phyloP scores from a whole-genome alignment of 352 stramenopile species.

The Phytophthora melonis region DNA sequence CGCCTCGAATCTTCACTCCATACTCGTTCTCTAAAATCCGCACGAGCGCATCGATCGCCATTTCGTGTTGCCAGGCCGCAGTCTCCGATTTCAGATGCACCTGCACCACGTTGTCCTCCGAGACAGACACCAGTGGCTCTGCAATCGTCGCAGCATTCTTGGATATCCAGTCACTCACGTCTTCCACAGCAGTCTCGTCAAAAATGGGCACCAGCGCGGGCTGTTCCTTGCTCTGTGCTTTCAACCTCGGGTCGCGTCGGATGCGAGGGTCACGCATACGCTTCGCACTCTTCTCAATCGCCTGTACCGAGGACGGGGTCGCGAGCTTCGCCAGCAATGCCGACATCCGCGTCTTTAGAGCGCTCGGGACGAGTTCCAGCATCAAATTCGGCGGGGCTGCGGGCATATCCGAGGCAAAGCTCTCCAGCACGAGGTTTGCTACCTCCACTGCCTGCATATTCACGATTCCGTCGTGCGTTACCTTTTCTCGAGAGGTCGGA shows the following conservation, averaged over 20 bases:
- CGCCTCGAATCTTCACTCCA: constrained; percentile 68
- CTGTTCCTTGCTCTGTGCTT: constrained; percentile 51
- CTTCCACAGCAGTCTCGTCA: constrained; percentile 68
- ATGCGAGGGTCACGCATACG: constrained; percentile 76
- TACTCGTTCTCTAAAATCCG: constrained; percentile 85
- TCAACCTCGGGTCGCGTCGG: constrained; percentile 49
- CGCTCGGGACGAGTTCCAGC: constrained; percentile 75
- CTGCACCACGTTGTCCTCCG: constrained; percentile 79
- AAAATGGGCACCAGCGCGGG: constrained; percentile 73
- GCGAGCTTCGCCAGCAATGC: constrained; percentile 64
- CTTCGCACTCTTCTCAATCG: constrained; percentile 73
- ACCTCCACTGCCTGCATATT: constrained; percentile 80
- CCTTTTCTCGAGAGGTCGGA: constrained; percentile 37
- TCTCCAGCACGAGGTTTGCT: constrained; percentile 77
- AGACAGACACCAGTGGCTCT: constrained; percentile 81
- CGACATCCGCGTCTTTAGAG: constrained; percentile 76
- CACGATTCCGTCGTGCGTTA: constrained; percentile 78
- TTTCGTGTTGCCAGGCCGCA: constrained; percentile 72
- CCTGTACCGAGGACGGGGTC: constrained; percentile 81
- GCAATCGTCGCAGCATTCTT: constrained; percentile 83
- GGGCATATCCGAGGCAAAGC: constrained; percentile 70
- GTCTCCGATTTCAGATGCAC: constrained; percentile 78
- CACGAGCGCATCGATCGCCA: constrained; percentile 69
- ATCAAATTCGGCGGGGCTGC: constrained; percentile 59
- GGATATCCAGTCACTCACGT: constrained; percentile 81